These are phyloP conservation scores for Suillus sp. DNA, from an alignment of 768 basidiomycete species.

Conservation along the genomic window DNA sequence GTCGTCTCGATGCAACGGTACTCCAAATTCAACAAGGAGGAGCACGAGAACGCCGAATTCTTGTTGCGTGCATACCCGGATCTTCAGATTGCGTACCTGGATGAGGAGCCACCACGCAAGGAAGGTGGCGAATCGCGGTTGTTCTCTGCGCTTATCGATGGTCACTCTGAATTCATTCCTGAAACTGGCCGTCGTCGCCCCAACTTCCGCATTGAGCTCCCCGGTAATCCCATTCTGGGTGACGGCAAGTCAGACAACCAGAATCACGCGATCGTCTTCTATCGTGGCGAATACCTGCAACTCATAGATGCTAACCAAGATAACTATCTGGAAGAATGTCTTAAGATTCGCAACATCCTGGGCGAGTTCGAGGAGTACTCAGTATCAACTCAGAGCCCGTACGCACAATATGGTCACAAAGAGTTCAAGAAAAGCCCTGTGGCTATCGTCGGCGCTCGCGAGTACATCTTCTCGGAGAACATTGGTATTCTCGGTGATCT, in stretches of 20 bases:
- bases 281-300: slow-evolving; percentile 98
- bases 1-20: slow-evolving; percentile 99
- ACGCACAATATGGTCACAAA: slow-evolving; percentile 85
- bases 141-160: slow-evolving; percentile 96
- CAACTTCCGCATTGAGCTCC: slow-evolving; percentile 98
- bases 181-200: slow-evolving; percentile 88
- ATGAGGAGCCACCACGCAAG: slow-evolving; percentile 92
- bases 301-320: slow-evolving; percentile 99
- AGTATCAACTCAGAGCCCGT: slow-evolving; percentile 86
- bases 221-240: slow-evolving; percentile 98
- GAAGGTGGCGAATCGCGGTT: slow-evolving; percentile 95
- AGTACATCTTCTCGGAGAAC: slow-evolving; percentile 99
- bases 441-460: slow-evolving; percentile 97
- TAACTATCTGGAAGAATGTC: slow-evolving; percentile 98
- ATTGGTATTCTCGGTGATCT: slow-evolving; percentile 99
- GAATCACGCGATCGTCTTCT: slow-evolving; percentile 99
- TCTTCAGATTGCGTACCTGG: slow-evolving; percentile 96
- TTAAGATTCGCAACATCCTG: slow-evolving; percentile 98
- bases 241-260: slow-evolving; percentile 99
- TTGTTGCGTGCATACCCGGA: slow-evolving; percentile 96
- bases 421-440: slow-evolving; percentile 89
- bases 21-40: slow-evolving; percentile 99
- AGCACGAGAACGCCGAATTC: slow-evolving; percentile 99
- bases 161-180: slow-evolving; percentile 93
- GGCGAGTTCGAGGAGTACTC: slow-evolving; percentile 96